Base-by-base conservation (phyloP, 805 yeast species). In the Ogataea thermomethanolica region DNA sequence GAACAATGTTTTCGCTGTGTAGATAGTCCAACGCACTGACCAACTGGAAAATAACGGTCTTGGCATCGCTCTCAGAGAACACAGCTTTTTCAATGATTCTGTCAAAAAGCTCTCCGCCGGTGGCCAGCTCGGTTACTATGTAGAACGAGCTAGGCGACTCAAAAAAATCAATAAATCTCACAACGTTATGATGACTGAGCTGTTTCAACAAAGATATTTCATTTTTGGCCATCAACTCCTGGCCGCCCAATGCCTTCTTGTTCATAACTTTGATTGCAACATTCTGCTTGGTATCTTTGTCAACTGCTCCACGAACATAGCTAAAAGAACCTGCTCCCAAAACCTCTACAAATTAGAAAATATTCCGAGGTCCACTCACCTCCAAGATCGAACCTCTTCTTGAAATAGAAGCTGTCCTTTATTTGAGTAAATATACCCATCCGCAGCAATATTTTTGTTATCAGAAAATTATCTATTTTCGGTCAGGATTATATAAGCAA, bases 261-360 rank as follows among this genome's bases (percentile, higher is more conserved):
- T 84, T 63, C 30, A 89, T 78, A 52, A 88, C 84, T 65, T 89
- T 89, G 47, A 89, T 76, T 0, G 96, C 96, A 8, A 87, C 95
- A 36, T 83, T 78, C 49, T 83, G 84, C 17, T 58, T 64, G 1
- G 76, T 74, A 8, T 64, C 58, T 12, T 27, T 44, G 24, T 43
- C 36, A 20, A 61, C 49, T 3, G 95, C 96, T 49, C 78, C 75
- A 53, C 93, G 71, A 2, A 89, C 96, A 7, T 86, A 80, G 29
- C 97, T 96, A 64, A 84, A 88, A 1, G 93, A 75, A 2, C 97
- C 96, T 0, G 95, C 95, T 7, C 96, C 96, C 9, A 88, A 64
- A 0, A 93, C 84, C 43, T 74, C 75, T 40, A 29, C 7, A 2
- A 10, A 22, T 44, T 26, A 35, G 39, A 33, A 13, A 13, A 17